Evolutionary conservation across 1,139 yeast species (phyloP).

Genomic region (Eremothecium cymbalariae): DNA sequence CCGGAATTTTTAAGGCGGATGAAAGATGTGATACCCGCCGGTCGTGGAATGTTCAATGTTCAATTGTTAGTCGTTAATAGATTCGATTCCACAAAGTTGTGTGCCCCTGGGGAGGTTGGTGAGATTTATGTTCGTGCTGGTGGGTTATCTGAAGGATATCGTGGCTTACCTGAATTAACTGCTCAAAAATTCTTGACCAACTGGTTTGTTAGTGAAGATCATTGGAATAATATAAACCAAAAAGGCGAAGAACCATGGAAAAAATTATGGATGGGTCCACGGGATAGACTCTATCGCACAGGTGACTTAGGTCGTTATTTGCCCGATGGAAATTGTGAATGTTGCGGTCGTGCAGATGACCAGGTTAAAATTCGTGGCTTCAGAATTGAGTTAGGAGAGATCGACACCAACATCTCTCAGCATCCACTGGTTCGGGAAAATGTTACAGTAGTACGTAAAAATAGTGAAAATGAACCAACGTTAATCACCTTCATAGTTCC

Average conservation of each 20-base stretch:
- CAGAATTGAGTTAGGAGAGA: slow-evolving; percentile 96
- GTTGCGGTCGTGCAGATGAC: slow-evolving; percentile 98
- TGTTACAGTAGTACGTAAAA: slow-evolving; percentile 84
- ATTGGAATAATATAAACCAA: slow-evolving; percentile 54
- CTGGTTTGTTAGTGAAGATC: slow-evolving; percentile 66
- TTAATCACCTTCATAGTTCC: slow-evolving; percentile 90
- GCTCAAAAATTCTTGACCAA: slow-evolving; percentile 78
- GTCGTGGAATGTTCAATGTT: slow-evolving; percentile 93
- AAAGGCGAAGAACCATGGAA: slow-evolving; percentile 56
- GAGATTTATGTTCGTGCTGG: slow-evolving; percentile 98
- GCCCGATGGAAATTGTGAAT: slow-evolving; percentile 96
- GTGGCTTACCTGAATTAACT: slow-evolving; percentile 84
- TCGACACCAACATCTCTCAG: slow-evolving; percentile 92
- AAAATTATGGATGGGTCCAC: slow-evolving; percentile 80
- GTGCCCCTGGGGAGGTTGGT: slow-evolving; percentile 98
- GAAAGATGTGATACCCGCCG: slow-evolving; percentile 98
- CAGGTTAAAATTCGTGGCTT: slow-evolving; percentile 98
- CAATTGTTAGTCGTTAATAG: slow-evolving; percentile 91
- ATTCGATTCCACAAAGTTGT: slow-evolving; percentile 74
- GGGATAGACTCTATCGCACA: slow-evolving; percentile 92
- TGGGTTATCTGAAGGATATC: slow-evolving; percentile 93
- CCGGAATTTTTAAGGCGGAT: slow-evolving; percentile 69
- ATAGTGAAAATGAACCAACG: slow-evolving; percentile 86
- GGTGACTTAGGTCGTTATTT: slow-evolving; percentile 96
- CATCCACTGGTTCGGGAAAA: slow-evolving; percentile 89